phyloP scores from a whole-genome alignment of 2,329 filamentous ascomycete genomes.

The Myriosclerotinia duriaeana region DNA sequence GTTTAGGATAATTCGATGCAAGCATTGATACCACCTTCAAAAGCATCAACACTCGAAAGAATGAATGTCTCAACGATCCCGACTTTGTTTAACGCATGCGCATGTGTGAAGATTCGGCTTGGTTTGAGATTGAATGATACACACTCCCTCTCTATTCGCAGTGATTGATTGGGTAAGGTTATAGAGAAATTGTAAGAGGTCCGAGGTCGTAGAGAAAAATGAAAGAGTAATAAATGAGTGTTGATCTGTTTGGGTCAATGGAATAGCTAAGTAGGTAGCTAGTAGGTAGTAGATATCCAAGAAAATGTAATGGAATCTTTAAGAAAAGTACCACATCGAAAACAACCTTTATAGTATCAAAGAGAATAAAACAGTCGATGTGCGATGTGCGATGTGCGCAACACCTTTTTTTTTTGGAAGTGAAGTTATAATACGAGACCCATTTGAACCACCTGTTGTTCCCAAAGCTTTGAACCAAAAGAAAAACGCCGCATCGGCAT shows the following conservation, averaged over 20 bases:
- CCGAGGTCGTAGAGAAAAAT: background rate
- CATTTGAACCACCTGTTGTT: background rate
- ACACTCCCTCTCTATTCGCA: slow-evolving; percentile 1
- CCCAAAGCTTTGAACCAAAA: background rate
- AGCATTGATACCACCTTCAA: slow-evolving; percentile 33
- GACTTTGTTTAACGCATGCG: slow-evolving; percentile 20
- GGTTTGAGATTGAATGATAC: slow-evolving; percentile 8
- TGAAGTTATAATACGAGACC: slow-evolving; percentile 1
- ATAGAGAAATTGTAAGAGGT: background rate
- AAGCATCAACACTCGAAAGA: slow-evolving; percentile 28
- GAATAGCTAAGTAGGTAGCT: too few relatives aligned
- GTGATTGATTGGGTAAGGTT: background rate
- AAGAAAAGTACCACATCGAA: background rate
- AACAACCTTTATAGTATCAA: background rate
- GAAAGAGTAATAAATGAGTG: background rate
- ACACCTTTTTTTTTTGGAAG: too few relatives aligned
- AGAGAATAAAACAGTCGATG: slow-evolving; percentile 8
- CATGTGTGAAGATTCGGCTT: background rate
- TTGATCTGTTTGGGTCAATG: slow-evolving; percentile 3
- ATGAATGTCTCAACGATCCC: slow-evolving; percentile 32
- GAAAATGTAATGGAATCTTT: background rate
- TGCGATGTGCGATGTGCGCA: too few relatives aligned
- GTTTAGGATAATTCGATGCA: slow-evolving; percentile 29
- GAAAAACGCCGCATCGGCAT: background rate
- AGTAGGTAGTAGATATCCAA: too few relatives aligned